Conservation (phyloP, 2,329 filamentous ascomycete species). For the Dendrostoma leiphaemia region DNA sequence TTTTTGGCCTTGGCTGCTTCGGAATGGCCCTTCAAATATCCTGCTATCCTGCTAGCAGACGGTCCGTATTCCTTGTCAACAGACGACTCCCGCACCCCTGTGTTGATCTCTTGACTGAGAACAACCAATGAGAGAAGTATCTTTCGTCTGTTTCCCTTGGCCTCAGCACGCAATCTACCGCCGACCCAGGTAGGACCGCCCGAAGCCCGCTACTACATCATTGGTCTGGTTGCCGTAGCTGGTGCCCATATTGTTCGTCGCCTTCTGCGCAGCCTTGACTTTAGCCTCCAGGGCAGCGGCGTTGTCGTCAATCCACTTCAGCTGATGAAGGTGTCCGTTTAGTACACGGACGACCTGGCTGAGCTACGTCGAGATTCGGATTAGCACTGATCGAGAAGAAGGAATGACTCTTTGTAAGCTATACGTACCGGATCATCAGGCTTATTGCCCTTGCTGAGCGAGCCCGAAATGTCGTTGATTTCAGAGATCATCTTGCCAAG, state of each 20-base stretch:
- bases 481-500: conserved; percentile 96
- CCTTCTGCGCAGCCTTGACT: conserved; percentile 78
- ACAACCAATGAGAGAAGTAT: too few relatives aligned
- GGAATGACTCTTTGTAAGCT: background rate
- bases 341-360: conserved; percentile 94
- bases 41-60: background rate
- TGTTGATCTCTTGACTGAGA: too few relatives aligned
- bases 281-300: conserved; percentile 78
- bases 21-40: background rate
- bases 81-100: too few relatives aligned
- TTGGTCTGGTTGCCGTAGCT: conserved; percentile 60
- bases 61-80: background rate
- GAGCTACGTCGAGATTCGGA: conserved; percentile 51
- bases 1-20: background rate
- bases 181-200: conserved; percentile 79
- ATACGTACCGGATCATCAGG: conserved; percentile 78
- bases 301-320: conserved; percentile 91
- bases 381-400: conserved; percentile 22
- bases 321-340: conserved; percentile 85
- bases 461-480: conserved; percentile 90
- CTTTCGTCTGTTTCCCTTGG: background rate
- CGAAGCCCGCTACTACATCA: conserved; percentile 84
- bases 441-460: conserved; percentile 84
- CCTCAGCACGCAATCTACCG: conserved; percentile 42
- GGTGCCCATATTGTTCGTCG: conserved; percentile 60